A percentile compares a stretch with the other conserved stretches of the same genome.
Conservation (phyloP, 2,329 filamentous ascomycete species). For the Catunica adiposa region DNA sequence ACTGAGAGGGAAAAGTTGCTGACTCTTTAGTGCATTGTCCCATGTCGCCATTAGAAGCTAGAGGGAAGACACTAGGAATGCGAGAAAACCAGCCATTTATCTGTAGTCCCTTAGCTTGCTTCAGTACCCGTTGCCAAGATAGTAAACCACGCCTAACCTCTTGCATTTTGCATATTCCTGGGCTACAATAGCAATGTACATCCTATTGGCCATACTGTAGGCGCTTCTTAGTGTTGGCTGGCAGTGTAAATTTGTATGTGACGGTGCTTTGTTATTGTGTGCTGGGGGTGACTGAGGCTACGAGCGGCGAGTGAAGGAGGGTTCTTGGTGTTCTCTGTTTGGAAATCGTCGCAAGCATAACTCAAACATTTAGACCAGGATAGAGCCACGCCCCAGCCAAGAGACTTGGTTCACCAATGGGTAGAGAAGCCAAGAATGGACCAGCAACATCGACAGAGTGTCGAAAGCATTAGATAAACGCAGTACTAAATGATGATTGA, state of each 20-base stretch:
- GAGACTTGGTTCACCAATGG: too few species aligned
- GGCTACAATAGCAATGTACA: too few species aligned
- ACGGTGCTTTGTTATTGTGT: neutral
- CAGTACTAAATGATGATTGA: too few species aligned
- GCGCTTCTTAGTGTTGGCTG: neutral
- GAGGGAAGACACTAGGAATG: neutral
- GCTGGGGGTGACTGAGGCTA: neutral
- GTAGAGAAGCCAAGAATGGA: too few species aligned
- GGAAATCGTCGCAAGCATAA: constrained; percentile 6
- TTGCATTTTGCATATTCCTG: too few species aligned
- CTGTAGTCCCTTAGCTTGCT: constrained; percentile 3
- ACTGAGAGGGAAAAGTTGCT: constrained; percentile 1
- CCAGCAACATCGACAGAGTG: too few species aligned
- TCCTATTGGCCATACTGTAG: too few species aligned
- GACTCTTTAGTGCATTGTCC: neutral
- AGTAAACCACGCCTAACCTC: too few species aligned
- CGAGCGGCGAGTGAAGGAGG: neutral
- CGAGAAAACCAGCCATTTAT: neutral
- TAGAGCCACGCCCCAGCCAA: neutral
- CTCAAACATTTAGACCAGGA: neutral
- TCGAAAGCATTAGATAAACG: too few species aligned
- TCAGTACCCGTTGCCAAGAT: neutral
- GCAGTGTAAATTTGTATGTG: neutral
- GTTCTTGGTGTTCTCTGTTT: neutral
- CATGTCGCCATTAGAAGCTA: neutral